Evolutionary conservation across 2,329 filamentous ascomycete genomes (phyloP).

Genomic region (Thielaviopsis musarum): DNA sequence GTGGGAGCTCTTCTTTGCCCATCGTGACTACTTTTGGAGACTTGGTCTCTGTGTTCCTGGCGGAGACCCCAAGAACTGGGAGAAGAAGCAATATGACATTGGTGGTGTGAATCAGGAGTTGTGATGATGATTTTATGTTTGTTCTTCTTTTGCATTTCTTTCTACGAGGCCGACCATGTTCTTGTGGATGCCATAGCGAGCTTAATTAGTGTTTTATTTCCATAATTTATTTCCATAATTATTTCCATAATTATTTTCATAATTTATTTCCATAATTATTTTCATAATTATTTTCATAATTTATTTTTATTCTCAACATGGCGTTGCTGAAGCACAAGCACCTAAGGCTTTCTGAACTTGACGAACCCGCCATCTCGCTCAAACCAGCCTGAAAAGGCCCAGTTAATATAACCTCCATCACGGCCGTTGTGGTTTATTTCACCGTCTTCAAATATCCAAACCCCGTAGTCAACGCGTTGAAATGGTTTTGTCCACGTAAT

Average conservation of each 20-base stretch:
- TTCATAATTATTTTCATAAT: background rate
- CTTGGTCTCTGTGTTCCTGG: slow-evolving; percentile 78
- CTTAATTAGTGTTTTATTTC: background rate
- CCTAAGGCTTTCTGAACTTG: background rate
- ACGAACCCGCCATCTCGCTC: background rate
- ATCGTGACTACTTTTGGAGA: slow-evolving; percentile 93
- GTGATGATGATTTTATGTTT: slow-evolving; percentile 14
- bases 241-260: background rate
- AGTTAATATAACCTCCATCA: slow-evolving; percentile 1
- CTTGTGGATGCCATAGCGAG: background rate
- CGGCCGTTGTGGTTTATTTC: background rate
- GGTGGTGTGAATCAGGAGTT: slow-evolving; percentile 22
- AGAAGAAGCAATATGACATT: slow-evolving; percentile 30
- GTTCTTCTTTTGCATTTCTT: background rate
- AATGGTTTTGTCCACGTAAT: slow-evolving; percentile 1
- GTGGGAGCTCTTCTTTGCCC: slow-evolving; percentile 88
- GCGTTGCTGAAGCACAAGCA: no score
- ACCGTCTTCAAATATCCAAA: slow-evolving; percentile 1
- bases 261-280: background rate
- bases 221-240: background rate
- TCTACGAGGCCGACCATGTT: background rate
- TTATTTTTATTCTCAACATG: background rate
- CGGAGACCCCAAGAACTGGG: slow-evolving; percentile 55
- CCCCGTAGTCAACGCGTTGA: background rate
- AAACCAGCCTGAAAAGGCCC: background rate